phyloP scores from a whole-genome alignment of 495 filamentous ascomycete species.

The Polyplosphaeria fusca region DNA sequence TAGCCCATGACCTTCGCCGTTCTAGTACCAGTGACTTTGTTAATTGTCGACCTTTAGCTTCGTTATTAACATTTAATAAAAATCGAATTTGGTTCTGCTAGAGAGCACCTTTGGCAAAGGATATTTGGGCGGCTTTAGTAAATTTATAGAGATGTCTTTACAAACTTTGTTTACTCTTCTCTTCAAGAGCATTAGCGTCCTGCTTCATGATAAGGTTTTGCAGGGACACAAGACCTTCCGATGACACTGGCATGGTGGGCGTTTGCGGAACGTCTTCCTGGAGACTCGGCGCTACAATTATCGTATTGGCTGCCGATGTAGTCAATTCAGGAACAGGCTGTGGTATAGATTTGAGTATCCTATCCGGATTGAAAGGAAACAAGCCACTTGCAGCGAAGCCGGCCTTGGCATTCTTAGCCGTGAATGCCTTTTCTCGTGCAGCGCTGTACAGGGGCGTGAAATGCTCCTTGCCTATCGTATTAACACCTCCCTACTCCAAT shows the following conservation, averaged over 20 bases:
- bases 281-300: not conserved
- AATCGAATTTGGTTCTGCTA: slow-evolving; percentile 8
- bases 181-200: slow-evolving; percentile 10
- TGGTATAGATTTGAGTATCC: slow-evolving; percentile 12
- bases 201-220: slow-evolving; percentile 10
- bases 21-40: slow-evolving; percentile 4
- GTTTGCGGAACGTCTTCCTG: not conserved
- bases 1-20: slow-evolving; percentile 11
- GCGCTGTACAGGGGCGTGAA: slow-evolving; percentile 20
- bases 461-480: slow-evolving; percentile 16
- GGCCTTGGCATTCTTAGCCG: slow-evolving; percentile 13
- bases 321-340: slow-evolving; percentile 7
- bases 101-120: slow-evolving; percentile 6
- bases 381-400: slow-evolving; percentile 11
- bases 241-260: slow-evolving; percentile 2
- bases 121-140: slow-evolving; percentile 12
- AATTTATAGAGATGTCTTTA: slow-evolving; percentile 8
- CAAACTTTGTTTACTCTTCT: slow-evolving; percentile 1
- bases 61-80: slow-evolving; percentile 3
- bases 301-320: slow-evolving; percentile 8
- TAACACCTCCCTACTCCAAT: not conserved
- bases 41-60: slow-evolving; percentile 13
- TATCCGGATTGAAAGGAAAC: slow-evolving; percentile 22
- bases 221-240: slow-evolving; percentile 3
- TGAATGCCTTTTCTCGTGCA: slow-evolving; percentile 17